Base-by-base conservation (phyloP, 2,329 filamentous ascomycete genomes). In the Moelleriella libera region DNA sequence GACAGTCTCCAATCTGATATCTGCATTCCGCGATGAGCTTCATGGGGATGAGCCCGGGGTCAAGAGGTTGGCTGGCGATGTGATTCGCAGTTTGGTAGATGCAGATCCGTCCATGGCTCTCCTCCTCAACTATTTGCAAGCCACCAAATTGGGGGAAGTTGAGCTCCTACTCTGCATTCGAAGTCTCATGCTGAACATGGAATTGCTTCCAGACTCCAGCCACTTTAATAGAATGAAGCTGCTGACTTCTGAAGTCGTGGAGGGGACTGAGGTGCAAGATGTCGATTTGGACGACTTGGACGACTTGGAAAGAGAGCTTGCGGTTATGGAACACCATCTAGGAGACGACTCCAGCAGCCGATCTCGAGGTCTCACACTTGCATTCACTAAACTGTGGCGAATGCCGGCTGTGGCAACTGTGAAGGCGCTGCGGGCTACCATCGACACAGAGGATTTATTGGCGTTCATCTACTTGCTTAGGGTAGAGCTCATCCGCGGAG, bases 391-490 rank as follows among this genome's bases (percentile, higher is more conserved):
- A 58, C 72, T 90, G 5, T 80, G 80, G 59, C 72, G 74, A 28
- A 83, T 84, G 53, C 78, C 84, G 5, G 65, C 73, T 5, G 57
- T 70, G 0, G 64, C 72, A 1, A 80, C 85, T 41, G 75, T 83
- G 44, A 71, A 74, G 47, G 76, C 77, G 3, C 71, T 90, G 43
- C 79, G 82, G 41, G 69, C 71, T 9, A 74, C 74, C 30, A 76
- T 87, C 50, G 72, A 75, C 44, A 80, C 78, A 3, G 74, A 82
- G 52, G 82, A 89, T 54, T 77, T 84, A 29, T 68, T 87, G 9
- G 80, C 80, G 37, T 72, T 90, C 47, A 82, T 89, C 54, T 76
- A 83, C 53, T 70, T 88, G 5, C 70, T 90, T 31, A 79, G 85
- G 48, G 72, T 83, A 52, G 83, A 89, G 64, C 71, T 90, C 43